These are phyloP conservation scores for Xylaria hypoxylon DNA, from an alignment of 2,329 filamentous ascomycete species.

Conservation along the genomic window DNA sequence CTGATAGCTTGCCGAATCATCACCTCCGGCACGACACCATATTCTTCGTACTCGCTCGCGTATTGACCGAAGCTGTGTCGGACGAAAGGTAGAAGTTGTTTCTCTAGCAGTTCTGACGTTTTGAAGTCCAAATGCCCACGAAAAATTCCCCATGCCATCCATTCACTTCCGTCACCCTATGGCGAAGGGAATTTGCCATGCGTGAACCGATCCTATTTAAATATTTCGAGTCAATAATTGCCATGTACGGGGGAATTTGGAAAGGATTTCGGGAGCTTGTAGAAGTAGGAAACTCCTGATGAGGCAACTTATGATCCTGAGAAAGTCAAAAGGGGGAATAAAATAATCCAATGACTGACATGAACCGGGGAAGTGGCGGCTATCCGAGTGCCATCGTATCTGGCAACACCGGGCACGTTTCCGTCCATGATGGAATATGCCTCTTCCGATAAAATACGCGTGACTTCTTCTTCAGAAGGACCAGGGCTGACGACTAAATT, in stretches of 20 bases:
- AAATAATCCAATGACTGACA: no score
- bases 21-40: neutral
- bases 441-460: neutral
- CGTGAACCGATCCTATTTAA: slow-evolving; percentile 6
- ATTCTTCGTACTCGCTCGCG: neutral
- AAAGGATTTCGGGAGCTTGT: no score
- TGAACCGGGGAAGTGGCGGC: neutral
- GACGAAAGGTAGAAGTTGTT: neutral
- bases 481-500: neutral
- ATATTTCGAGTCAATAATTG: no score
- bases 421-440: neutral
- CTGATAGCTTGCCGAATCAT: neutral
- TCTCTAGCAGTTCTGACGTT: slow-evolving; percentile 5
- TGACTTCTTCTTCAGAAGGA: neutral
- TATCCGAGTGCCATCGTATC: slow-evolving; percentile 1
- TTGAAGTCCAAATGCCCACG: neutral
- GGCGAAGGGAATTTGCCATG: slow-evolving; percentile 17
- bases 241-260: no score
- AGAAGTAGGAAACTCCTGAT: no score
- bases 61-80: neutral
- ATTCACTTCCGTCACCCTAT: neutral
- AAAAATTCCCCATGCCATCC: slow-evolving; percentile 17
- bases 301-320: no score
- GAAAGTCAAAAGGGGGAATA: no score
- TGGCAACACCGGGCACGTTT: neutral